A percentile compares a stretch with the other conserved stretches of the same genome.
These are phyloP conservation scores for Leccinum pallidistipes DNA, from an alignment of 1,284 basidiomycete genomes.

Conservation along the genomic window DNA sequence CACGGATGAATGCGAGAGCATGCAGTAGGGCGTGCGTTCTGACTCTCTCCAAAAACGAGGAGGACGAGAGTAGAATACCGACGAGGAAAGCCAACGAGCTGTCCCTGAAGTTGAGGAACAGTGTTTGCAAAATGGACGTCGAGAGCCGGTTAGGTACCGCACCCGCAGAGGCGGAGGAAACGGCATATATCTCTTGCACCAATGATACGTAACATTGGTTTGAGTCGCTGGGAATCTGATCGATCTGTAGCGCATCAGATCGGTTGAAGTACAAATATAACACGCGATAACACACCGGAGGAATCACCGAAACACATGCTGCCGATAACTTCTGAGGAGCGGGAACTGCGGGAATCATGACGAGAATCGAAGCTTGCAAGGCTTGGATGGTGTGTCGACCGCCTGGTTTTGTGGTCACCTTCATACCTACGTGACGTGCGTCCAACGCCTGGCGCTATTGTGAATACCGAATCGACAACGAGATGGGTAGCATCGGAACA, in stretches of 20 bases:
- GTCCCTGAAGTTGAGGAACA: slow-evolving; percentile 72
- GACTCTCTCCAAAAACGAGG: slow-evolving; percentile 35
- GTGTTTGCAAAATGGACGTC: slow-evolving; percentile 54
- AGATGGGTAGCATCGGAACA: slow-evolving; percentile 13
- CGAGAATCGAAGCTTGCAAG: slow-evolving; percentile 57
- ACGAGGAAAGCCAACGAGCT: slow-evolving; percentile 82
- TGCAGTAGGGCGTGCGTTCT: slow-evolving; percentile 56
- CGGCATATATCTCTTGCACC: slow-evolving; percentile 59
- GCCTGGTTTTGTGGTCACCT: slow-evolving; percentile 57
- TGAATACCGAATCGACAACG: slow-evolving; percentile 3
- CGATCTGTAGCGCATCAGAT: slow-evolving; percentile 10
- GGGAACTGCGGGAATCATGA: slow-evolving; percentile 47
- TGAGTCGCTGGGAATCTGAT: slow-evolving; percentile 22
- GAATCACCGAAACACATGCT: slow-evolving; percentile 43
- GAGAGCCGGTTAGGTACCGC: slow-evolving; percentile 47
- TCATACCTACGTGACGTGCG: slow-evolving; percentile 44
- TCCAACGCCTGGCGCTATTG: slow-evolving; percentile 38
- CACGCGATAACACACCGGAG: slow-evolving; percentile 9
- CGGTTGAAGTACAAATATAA: background rate
- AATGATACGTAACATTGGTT: slow-evolving; percentile 52
- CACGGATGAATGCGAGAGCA: slow-evolving; percentile 76
- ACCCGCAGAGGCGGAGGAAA: slow-evolving; percentile 54
- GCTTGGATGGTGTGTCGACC: slow-evolving; percentile 53
- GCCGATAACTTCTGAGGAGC: slow-evolving; percentile 37
- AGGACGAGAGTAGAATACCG: slow-evolving; percentile 55